Base-by-base conservation (phyloP, 73 alveolate genomes). In the Paramecium primaurelia region DNA sequence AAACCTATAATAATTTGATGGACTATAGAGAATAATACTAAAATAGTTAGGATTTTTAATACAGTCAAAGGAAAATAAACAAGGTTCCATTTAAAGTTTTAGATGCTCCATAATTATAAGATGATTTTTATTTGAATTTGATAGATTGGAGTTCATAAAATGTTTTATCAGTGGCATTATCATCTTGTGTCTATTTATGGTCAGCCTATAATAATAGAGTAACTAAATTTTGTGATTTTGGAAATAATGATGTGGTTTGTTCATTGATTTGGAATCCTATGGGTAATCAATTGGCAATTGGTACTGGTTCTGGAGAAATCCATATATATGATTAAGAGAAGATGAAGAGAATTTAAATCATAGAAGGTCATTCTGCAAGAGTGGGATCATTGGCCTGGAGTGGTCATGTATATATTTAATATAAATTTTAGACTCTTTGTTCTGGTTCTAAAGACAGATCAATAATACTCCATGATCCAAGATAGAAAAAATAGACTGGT, bases 31-130 rank as follows among this genome's bases (percentile, higher is more conserved):
- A 80, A 16, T 22, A 37, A 6, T 22, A 22, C 49, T 45, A 42
- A 25, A 47, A 80, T 80, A 49, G 51, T 64, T 25, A 3, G 22
- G 84, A 64, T 34, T 64, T 30, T 36, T 14, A 68, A 54, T 20
- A 25, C 30, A 49, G 58, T 71, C 36, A 49, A 8, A 95, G 99
- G 54, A 97, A 98, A 83, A 98, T 99, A 2, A 98, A 99, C n/a
- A 98, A 98, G 94, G 95, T 96, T 58, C 99, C 99, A 59, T 97
- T 97, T 92, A 99, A 99, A 93, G 99, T 99, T 10, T 96, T 99
- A 36, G 99, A 99, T 92, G 99, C 99, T 2, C 99, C 99, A 0
- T 92, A 97, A 90, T 96, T 99, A 38, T 93, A 97, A 92, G 99
- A 95, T 92, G 99, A 99, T 96, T 99, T 98, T 94, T 99, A 99